A percentile compares a stretch with the other conserved stretches of the same genome.
Conservation (phyloP, 2,329 filamentous ascomycete genomes). For the Paraphaeosphaeria sporulosa region DNA sequence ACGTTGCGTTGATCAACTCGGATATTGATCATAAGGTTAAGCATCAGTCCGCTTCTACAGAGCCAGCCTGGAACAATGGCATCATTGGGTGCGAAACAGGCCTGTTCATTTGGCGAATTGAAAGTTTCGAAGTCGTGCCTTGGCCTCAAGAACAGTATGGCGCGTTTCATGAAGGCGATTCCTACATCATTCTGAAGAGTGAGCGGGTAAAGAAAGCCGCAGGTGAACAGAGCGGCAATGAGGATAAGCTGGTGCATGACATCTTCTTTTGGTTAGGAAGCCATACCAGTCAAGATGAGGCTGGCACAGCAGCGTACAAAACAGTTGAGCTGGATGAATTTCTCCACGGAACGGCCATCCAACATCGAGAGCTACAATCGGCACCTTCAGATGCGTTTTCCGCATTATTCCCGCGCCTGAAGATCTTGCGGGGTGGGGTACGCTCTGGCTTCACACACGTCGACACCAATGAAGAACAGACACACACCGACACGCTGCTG, state of each 20-base stretch:
- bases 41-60: conserved; percentile 69
- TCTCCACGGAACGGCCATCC: conserved; percentile 66
- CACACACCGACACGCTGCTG: conserved; percentile 62
- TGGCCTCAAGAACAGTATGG: conserved; percentile 66
- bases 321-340: conserved; percentile 75
- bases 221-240: conserved; percentile 40
- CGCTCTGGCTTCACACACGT: conserved; percentile 70
- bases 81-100: conserved; percentile 62
- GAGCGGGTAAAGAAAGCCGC: conserved; percentile 61
- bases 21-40: conserved; percentile 73
- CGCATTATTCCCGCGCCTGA: conserved; percentile 65
- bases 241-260: conserved; percentile 57
- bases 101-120: conserved; percentile 71
- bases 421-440: conserved; percentile 68
- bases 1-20: conserved; percentile 70
- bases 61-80: conserved; percentile 72
- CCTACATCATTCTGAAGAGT: conserved; percentile 71
- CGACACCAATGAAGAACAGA: conserved; percentile 54
- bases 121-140: conserved; percentile 69
- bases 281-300: conserved; percentile 73
- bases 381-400: conserved; percentile 68
- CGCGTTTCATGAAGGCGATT: conserved; percentile 72
- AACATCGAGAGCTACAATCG: conserved; percentile 70
- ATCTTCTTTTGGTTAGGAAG: conserved; percentile 75
- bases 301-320: conserved; percentile 74